Evolutionary conservation across 163 green algal species (phyloP).

Genomic region (Picocystis sp.): DNA sequence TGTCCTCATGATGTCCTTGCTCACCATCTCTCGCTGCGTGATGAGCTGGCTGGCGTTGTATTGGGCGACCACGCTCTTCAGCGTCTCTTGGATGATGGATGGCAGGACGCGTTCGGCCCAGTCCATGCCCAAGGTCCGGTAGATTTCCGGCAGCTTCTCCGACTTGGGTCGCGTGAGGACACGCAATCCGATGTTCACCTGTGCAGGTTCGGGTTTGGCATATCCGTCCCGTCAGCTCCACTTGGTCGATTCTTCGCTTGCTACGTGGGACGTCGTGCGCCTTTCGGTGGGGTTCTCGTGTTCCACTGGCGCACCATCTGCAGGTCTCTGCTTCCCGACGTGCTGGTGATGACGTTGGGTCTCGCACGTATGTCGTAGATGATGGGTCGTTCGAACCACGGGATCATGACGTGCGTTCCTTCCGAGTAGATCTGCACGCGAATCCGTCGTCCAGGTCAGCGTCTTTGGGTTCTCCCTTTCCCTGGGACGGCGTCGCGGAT

Average conservation of each 20-base stretch:
- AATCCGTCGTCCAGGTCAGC: not conserved
- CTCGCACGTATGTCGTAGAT: conserved; percentile 88
- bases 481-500: too few relatives aligned
- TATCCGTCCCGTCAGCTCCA: too few relatives aligned
- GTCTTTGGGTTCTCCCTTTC: too few relatives aligned
- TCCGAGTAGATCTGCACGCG: conserved; percentile 73
- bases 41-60: conserved; percentile 97
- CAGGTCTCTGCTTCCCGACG: conserved; percentile 80
- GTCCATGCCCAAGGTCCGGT: conserved; percentile 87
- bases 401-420: conserved; percentile 92
- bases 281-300: too few relatives aligned
- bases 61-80: conserved; percentile 95
- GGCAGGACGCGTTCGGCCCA: conserved; percentile 90
- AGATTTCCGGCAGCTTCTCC: conserved; percentile 74
- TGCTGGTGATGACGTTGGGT: conserved; percentile 70
- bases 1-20: conserved; percentile 65
- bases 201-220: conserved; percentile 1
- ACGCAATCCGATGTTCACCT: conserved; percentile 93
- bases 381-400: conserved; percentile 91
- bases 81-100: conserved; percentile 95
- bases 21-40: conserved; percentile 89
- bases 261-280: too few relatives aligned
- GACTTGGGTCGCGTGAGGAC: conserved; percentile 83
- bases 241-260: too few relatives aligned
- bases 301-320: conserved; percentile 66